Percentiles rank a stretch among this genome's conserved stretches.
These are phyloP conservation scores for Alternaria sp. DNA, from an alignment of 2,329 filamentous ascomycete species.

Conservation along the genomic window DNA sequence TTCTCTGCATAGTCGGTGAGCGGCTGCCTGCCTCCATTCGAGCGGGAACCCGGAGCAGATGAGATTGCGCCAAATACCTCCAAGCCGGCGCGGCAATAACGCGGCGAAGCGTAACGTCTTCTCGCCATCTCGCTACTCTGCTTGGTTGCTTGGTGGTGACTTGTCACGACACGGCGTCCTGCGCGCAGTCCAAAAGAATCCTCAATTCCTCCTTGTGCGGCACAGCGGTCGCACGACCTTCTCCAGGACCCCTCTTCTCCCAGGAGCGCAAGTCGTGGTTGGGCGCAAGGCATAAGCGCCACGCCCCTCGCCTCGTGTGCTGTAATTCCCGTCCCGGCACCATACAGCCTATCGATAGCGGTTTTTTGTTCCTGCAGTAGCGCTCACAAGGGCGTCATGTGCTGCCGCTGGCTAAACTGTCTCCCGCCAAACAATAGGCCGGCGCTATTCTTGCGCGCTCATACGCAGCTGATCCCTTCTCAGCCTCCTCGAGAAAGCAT, in stretches of 20 bases:
- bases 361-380: conserved; percentile 20
- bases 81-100: conserved; percentile 21
- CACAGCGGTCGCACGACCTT: conserved; percentile 6
- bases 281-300: background rate
- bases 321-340: background rate
- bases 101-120: conserved; percentile 7
- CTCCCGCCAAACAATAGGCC: conserved; percentile 5
- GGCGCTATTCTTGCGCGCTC: conserved; percentile 13
- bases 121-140: conserved; percentile 6
- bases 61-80: conserved; percentile 19
- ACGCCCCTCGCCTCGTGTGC: conserved; percentile 4
- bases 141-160: conserved; percentile 4
- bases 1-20: conserved; percentile 6
- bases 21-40: conserved; percentile 4
- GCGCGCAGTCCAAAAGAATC: background rate
- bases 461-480: conserved; percentile 7
- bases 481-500: background rate
- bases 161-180: conserved; percentile 10
- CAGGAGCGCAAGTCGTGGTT: background rate
- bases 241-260: background rate
- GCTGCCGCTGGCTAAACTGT: conserved; percentile 6
- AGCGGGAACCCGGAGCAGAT: conserved; percentile 9
- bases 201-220: background rate
- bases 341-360: conserved; percentile 14
- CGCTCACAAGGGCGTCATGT: conserved; percentile 4